Conservation (phyloP, 2,329 filamentous ascomycete genomes). For the Fusarium camptoceras region DNA sequence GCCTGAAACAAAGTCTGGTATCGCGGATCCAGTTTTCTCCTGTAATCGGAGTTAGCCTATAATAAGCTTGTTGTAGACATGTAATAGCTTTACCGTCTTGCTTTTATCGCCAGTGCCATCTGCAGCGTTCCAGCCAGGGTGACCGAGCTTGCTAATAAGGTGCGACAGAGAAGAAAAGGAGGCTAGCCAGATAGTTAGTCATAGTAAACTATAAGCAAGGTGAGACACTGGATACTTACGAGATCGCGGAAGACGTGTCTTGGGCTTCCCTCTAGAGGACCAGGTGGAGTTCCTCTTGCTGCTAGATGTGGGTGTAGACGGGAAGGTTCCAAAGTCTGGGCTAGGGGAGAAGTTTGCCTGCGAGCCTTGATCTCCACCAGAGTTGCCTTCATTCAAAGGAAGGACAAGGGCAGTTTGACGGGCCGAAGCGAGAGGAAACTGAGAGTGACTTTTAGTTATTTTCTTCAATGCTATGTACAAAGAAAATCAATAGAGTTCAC, state of each 20-base stretch:
- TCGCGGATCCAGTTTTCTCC: not conserved
- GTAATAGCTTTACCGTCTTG: conserved; percentile 3
- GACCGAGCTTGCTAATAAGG: not conserved
- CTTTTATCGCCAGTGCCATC: not conserved
- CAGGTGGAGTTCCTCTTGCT: not conserved
- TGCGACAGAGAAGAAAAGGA: conserved; percentile 8
- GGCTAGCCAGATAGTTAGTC: not conserved
- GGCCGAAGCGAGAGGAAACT: not conserved
- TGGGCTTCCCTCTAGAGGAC: not conserved
- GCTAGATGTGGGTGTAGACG: not conserved
- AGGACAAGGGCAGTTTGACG: not conserved
- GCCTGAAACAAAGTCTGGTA: not conserved
- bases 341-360: conserved; percentile 1
- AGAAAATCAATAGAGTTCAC: not conserved
- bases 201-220: not conserved
- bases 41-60: not conserved
- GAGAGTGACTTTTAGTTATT: not conserved
- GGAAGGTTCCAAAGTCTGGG: not conserved
- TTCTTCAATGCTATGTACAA: not conserved
- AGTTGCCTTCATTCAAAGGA: not conserved
- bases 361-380: not conserved
- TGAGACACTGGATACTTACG: not conserved
- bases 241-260: not conserved
- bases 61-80: not conserved
- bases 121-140: not conserved